phyloP scores from a whole-genome alignment of 192 early-diverging fungal species.

The Backusella mclennaniae region DNA sequence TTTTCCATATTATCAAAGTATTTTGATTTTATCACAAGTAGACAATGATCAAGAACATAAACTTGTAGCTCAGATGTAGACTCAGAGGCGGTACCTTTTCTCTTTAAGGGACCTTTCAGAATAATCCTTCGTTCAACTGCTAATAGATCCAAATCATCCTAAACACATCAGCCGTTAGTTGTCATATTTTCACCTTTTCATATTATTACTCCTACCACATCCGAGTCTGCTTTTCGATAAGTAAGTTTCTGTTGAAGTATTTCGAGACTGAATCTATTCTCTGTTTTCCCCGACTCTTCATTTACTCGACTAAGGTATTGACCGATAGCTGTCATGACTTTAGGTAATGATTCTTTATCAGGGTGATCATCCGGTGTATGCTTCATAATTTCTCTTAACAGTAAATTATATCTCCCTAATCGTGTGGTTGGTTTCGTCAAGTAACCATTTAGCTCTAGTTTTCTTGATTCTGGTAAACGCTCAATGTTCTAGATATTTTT shows the following conservation, averaged over 20 bases:
- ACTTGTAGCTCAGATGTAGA: slow-evolving; percentile 68
- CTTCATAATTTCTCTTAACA: slow-evolving; percentile 81
- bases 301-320: slow-evolving; percentile 80
- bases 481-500: slow-evolving; percentile 35
- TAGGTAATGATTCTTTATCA: slow-evolving; percentile 71
- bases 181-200: neutral
- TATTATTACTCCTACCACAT: neutral
- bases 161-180: neutral
- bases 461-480: slow-evolving; percentile 73
- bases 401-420: slow-evolving; percentile 82
- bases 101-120: slow-evolving; percentile 77
- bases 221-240: slow-evolving; percentile 45
- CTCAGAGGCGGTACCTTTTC: slow-evolving; percentile 35
- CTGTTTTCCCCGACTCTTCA: slow-evolving; percentile 81
- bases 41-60: slow-evolving; percentile 85
- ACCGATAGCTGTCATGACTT: slow-evolving; percentile 70
- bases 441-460: slow-evolving; percentile 84
- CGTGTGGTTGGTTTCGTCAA: slow-evolving; percentile 84
- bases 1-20: slow-evolving; percentile 56
- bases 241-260: slow-evolving; percentile 61
- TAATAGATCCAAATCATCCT: slow-evolving; percentile 70
- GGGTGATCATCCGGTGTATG: slow-evolving; percentile 80
- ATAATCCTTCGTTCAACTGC: slow-evolving; percentile 70
- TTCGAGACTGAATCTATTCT: slow-evolving; percentile 81
- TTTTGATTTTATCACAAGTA: slow-evolving; percentile 75